Base-by-base conservation (phyloP, 305 asterid genomes). In the Fraxinus ornus region DNA sequence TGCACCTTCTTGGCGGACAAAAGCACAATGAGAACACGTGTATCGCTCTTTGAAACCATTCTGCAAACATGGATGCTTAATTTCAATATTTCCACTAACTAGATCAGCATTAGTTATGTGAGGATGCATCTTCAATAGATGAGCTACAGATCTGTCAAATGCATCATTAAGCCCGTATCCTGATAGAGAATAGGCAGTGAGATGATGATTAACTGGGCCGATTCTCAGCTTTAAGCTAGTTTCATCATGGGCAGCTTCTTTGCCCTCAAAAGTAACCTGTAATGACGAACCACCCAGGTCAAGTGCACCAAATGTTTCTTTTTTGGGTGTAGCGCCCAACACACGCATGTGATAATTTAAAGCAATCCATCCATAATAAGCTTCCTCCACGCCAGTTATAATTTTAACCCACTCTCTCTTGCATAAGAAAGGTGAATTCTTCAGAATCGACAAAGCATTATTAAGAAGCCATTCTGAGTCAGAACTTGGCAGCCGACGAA, bases 141-240 rank as follows among this genome's bases (percentile, higher is more conserved):
- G 86, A 81, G 83, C 89, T 44, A 91, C 93, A 12, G 94, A 91
- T 86, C 85, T 90, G 83, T 89, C 94, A 74, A 91, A 91, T 8
- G 94, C 94, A 76, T 91, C 94, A 76, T 91, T 91, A 75, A 91
- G 91, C 6, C 94, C 94, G 47, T 88, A 91, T 37, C 94, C 94
- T 64, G 93, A 76, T 85, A 91, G 82, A 83, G 93, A 91, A 85
- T 89, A 91, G 32, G 94, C 94, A 81, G 74, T 88, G 64, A 91
- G 85, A 71, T 88, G 90, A 85, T 89, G 91, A 72, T 84, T 89
- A 52, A 87, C 89, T 13, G 85, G 79, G 64, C 92, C 95, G 39
- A 90, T 90, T 83, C 93, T 88, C 60, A 91, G 76, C 78, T 86
- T 87, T 75, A 91, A 76, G 87, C 93, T 87, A n/a, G 91, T 88